Evolutionary conservation across 140 eudicot genomes (phyloP), one percentile per base, ranked within the genome.

Genomic region (Erigeron philadelphicus): DNA sequence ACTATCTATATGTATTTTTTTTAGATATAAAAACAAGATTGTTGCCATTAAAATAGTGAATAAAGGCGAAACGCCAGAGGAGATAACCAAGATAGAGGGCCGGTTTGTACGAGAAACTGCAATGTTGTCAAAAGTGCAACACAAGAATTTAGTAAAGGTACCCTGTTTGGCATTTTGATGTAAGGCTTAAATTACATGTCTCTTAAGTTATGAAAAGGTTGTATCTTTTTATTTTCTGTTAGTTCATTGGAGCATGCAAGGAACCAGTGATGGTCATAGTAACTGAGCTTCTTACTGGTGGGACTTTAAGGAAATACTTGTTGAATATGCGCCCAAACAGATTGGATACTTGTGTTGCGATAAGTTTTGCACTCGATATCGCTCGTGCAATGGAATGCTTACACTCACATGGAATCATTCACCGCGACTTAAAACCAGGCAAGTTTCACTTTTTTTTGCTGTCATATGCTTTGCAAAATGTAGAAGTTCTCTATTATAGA

Each of bases 361-460:
- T 88, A 40, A 86, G 90, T 6, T 91, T 88, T 77, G 97, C 97
- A 0, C 95, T 91, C 60, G 96, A 91, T 75, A 91, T 91, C 61
- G 97, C 97, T 72, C 97, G 97, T 70, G 96, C 87, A 53, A 91
- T 91, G 95, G 97, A 91, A 70, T 91, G 97, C 75, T 80, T 91
- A 46, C 97, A 91, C 66, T 81, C 97, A 7, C 97, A 90, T 25
- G 97, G 97, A 55, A 87, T 90, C 42, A 85, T 87, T 45, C 97
- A 90, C 63, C 94, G 97, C n/a, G 97, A 90, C 81, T 74, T 90
- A 19, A 90, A 90, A 75, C 97, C 97, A 49, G 96, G 97, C 88
- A 90, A 10, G 12, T 31, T 31, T 31, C 38, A 1, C 4, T 31
- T 31, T 31, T 4, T 31, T 31, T 31, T 31, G 38, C 38, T 31